Evolutionary conservation across 345 rosid species (phyloP).

Genomic region (Linum usitatissimum): DNA sequence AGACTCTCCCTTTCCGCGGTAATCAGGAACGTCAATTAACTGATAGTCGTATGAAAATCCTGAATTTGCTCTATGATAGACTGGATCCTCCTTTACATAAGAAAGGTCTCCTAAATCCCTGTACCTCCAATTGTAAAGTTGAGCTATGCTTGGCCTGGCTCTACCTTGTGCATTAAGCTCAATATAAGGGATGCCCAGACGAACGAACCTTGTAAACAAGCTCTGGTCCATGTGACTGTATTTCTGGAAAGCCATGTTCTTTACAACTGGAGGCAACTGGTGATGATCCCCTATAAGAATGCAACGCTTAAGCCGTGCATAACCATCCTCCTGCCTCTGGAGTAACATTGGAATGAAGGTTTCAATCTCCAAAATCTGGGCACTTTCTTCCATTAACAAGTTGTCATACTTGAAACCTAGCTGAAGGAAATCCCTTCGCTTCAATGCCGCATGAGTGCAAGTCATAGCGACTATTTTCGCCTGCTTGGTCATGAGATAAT

Average conservation of each 20-base stretch:
- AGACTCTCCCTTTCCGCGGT: slow-evolving; percentile 77
- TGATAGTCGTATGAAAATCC: slow-evolving; percentile 94
- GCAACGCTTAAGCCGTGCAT: slow-evolving; percentile 95
- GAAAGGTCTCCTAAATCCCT: slow-evolving; percentile 94
- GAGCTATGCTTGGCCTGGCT: slow-evolving; percentile 93
- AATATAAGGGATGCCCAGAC: slow-evolving; percentile 90
- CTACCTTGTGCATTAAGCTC: slow-evolving; percentile 99
- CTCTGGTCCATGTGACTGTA: slow-evolving; percentile 99
- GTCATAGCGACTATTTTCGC: slow-evolving; percentile 99
- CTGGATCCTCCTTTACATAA: slow-evolving; percentile 50
- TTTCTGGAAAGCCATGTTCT: slow-evolving; percentile 99
- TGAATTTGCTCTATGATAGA: slow-evolving; percentile 75
- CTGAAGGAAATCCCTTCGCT: slow-evolving; percentile 95
- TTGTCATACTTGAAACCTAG: slow-evolving; percentile 96
- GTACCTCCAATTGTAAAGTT: slow-evolving; percentile 96
- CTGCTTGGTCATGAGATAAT: slow-evolving; percentile 95
- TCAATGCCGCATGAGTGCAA: slow-evolving; percentile 96
- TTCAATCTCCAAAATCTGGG: slow-evolving; percentile 95
- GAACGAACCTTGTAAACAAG: slow-evolving; percentile 95
- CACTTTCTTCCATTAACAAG: slow-evolving; percentile 99
- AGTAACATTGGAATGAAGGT: slow-evolving; percentile 99
- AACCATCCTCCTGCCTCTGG: slow-evolving; percentile 97
- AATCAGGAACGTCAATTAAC: slow-evolving; percentile 84
- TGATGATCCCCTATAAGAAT: slow-evolving; percentile 97
- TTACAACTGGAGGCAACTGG: slow-evolving; percentile 98